Evolutionary conservation across 345 rosid genomes (phyloP), one percentile per base, ranked within the genome.

Genomic region (Jatropha curcas): DNA sequence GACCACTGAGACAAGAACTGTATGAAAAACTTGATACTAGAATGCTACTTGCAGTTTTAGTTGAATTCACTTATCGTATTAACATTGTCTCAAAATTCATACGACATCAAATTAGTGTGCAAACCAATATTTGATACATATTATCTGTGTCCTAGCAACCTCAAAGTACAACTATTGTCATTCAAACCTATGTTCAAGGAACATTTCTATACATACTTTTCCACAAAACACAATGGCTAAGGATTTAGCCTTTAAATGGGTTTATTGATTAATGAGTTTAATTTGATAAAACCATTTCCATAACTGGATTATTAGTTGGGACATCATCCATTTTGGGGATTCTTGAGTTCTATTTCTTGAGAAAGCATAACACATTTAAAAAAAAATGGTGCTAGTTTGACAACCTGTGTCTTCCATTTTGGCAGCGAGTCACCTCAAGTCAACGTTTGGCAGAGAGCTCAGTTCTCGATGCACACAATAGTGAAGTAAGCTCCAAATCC

Each of bases 371-470:
- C 37, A 62, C 14, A n/a, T 46, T 71, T 12, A 62, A 20, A 3
- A 6, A 55, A 60, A 70, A 57, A 35, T 19, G 63, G 17, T 71
- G 80, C 67, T 74, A 25, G 5, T 70, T 63, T 77, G 43, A 72
- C 73, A 48, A 61, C 25, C 71, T 71, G 14, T 65, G 45, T 60
- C 13, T 55, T 73, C 62, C 53, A 12, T 73, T 27, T 19, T 69
- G 80, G 76, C 91, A 94, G 98, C 90, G 95, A 71, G 97, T 92
- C 79, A 94, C 97, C 70, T 89, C 97, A 67, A 90, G 86, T 87
- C 97, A 90, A 81, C 97, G 93, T 39, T 78, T 90, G 79, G 84
- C 84, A 14, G 97, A 94, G 82, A 92, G 98, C 83, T 90, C 93
- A 24, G 88, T 94, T 81, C 92, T 92, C 71, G 97, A 92, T 83